These are phyloP conservation scores for Candida tropicalis DNA, from an alignment of 1,139 yeast species.

Conservation along the genomic window DNA sequence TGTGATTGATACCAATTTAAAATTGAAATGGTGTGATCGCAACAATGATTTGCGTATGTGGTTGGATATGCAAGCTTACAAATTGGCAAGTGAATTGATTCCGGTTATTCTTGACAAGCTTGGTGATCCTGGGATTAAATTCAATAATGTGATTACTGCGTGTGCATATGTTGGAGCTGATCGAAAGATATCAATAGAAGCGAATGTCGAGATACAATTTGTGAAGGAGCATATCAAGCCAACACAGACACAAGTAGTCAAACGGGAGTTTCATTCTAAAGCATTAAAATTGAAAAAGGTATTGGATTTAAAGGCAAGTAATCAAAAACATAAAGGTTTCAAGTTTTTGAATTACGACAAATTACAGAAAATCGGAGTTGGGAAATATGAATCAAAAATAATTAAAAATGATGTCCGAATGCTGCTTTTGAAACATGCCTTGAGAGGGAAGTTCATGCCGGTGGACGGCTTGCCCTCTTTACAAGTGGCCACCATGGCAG, in stretches of 20 bases:
- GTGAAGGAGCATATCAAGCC: not conserved
- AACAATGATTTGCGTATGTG: no score
- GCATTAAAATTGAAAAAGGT: not conserved
- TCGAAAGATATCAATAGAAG: not conserved
- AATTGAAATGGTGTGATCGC: no score
- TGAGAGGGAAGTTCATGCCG: not conserved
- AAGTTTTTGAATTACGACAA: constrained; percentile 10
- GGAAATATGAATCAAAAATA: not conserved
- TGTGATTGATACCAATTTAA: not conserved
- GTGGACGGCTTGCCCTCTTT: not conserved
- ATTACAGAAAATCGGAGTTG: constrained; percentile 5
- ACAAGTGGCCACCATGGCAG: not conserved
- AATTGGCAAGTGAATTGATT: not conserved
- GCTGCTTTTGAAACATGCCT: not conserved
- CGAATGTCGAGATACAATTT: constrained; percentile 1
- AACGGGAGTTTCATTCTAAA: not conserved
- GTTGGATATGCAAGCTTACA: no score
- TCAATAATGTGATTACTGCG: not conserved
- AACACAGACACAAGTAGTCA: not conserved
- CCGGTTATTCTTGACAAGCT: not conserved
- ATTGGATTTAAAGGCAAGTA: not conserved
- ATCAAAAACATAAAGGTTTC: constrained; percentile 5
- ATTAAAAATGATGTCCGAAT: not conserved
- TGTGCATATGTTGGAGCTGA: no score
- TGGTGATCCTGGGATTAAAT: not conserved